Conservation (phyloP, 2,329 filamentous ascomycete genomes). For the Ambrosiella cleistominuta region DNA sequence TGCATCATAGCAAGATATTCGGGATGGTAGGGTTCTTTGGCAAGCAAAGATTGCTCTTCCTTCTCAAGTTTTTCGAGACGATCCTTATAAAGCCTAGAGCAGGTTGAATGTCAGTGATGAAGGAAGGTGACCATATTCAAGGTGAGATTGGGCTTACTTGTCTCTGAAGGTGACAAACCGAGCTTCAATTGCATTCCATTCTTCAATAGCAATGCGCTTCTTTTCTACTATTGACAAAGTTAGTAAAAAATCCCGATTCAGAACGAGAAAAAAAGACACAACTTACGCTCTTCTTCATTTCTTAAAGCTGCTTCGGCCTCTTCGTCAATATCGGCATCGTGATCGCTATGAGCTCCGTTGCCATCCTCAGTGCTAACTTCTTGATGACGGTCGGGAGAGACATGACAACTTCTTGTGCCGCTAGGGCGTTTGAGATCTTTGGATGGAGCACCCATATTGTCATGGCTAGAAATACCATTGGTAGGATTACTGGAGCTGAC, state of each 20-base stretch:
- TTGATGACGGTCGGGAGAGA: constrained; percentile 13
- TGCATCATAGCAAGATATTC: constrained; percentile 83
- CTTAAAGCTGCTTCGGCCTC: constrained; percentile 40
- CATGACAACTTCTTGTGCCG: background rate
- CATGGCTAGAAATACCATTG: constrained; percentile 19
- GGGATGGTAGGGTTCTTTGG: constrained; percentile 57
- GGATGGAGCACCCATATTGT: constrained; percentile 12
- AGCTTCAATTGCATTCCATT: constrained; percentile 64
- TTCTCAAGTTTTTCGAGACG: constrained; percentile 63
- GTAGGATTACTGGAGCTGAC: background rate
- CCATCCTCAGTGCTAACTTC: constrained; percentile 19
- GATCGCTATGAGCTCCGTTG: background rate
- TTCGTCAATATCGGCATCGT: constrained; percentile 28
- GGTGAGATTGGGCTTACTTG: constrained; percentile 33
- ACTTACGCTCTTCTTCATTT: constrained; percentile 48
- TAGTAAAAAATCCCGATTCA: background rate
- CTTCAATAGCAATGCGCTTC: constrained; percentile 64
- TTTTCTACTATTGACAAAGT: constrained; percentile 41
- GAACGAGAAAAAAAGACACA: constrained; percentile 1
- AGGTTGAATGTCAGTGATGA: background rate
- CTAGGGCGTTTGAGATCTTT: constrained; percentile 6
- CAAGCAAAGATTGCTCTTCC: constrained; percentile 43
- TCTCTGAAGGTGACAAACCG: constrained; percentile 78
- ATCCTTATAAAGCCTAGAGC: constrained; percentile 64
- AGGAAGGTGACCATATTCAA: background rate